Percentiles rank a stretch among this genome's conserved stretches.
Evolutionary conservation across 345 rosid species (phyloP).

Genomic region (Kandelia obovata): DNA sequence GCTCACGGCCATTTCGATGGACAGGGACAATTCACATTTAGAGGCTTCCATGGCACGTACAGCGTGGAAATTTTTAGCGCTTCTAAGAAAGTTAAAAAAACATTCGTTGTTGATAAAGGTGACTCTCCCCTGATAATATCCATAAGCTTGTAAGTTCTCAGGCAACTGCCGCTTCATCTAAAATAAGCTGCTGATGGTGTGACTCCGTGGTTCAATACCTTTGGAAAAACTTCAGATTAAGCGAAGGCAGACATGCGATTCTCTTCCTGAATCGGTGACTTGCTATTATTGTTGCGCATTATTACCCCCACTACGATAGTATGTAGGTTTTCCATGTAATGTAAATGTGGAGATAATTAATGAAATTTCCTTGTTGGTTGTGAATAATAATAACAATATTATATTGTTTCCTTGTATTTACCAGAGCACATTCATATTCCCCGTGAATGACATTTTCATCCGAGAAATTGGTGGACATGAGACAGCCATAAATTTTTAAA

Average conservation of each 20-base stretch:
- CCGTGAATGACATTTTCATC: no score
- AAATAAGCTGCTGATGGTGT: neutral
- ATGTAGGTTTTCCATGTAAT: no score
- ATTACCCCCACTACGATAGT: no score
- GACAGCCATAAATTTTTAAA: no score
- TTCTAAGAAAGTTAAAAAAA: slow-evolving; percentile 41
- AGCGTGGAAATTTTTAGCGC: slow-evolving; percentile 43
- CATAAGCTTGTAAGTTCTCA: slow-evolving; percentile 9
- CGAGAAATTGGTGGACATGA: no score
- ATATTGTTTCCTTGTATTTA: no score
- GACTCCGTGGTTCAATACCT: neutral
- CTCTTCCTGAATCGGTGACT: neutral
- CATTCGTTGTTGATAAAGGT: slow-evolving; percentile 61
- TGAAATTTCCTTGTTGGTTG: no score
- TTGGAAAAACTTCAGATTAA: neutral
- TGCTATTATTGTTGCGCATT: neutral
- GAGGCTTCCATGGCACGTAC: slow-evolving; percentile 85
- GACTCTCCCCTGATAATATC: slow-evolving; percentile 4
- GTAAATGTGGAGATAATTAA: no score
- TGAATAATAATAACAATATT: no score
- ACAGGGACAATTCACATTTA: slow-evolving; percentile 53
- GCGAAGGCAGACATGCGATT: neutral
- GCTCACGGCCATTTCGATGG: slow-evolving; percentile 50
- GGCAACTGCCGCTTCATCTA: slow-evolving; percentile 2
- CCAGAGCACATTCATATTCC: no score